Percentiles rank a stretch among this genome's conserved stretches.
These are phyloP conservation scores for Boletus rubroflammeus DNA, from an alignment of 768 basidiomycete genomes.

Conservation along the genomic window DNA sequence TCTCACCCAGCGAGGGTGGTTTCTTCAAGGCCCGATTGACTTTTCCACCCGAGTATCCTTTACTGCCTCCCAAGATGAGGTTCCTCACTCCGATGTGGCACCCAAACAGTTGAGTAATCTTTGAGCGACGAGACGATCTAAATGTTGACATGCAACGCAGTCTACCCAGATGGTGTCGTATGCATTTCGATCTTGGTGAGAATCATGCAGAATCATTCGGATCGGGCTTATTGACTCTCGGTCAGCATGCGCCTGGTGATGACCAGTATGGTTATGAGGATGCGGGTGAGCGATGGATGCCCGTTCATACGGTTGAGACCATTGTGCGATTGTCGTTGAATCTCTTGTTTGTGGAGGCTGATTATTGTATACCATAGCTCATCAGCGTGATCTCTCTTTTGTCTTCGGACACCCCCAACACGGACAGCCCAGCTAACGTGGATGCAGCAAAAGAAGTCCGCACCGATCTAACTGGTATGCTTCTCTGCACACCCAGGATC, in stretches of 20 bases:
- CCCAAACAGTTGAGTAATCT: constrained; percentile 76
- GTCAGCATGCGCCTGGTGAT: constrained; percentile 89
- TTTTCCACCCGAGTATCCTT: constrained; percentile 88
- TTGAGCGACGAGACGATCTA: not conserved
- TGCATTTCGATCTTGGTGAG: constrained; percentile 93
- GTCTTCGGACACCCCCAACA: constrained; percentile 86
- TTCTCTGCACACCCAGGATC: not conserved
- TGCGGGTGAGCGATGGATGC: constrained; percentile 95
- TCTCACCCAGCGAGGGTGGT: constrained; percentile 77
- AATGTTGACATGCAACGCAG: constrained; percentile 37
- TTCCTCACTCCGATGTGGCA: constrained; percentile 97
- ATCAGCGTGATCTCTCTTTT: constrained; percentile 94
- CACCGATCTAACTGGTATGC: constrained; percentile 56
- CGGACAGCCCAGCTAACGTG: constrained; percentile 93
- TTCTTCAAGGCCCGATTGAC: constrained; percentile 89
- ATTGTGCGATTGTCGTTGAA: constrained; percentile 55
- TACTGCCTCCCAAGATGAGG: constrained; percentile 91
- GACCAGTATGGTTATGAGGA: constrained; percentile 98
- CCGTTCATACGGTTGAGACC: constrained; percentile 94
- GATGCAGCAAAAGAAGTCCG: constrained; percentile 91
- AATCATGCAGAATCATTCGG: not conserved
- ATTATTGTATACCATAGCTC: constrained; percentile 51
- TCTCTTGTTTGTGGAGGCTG: not conserved
- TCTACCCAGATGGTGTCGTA: constrained; percentile 89
- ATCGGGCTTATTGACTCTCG: constrained; percentile 2